These are phyloP conservation scores for Colletotrichum kahawae DNA, from an alignment of 2,329 filamentous ascomycete species.

Conservation along the genomic window DNA sequence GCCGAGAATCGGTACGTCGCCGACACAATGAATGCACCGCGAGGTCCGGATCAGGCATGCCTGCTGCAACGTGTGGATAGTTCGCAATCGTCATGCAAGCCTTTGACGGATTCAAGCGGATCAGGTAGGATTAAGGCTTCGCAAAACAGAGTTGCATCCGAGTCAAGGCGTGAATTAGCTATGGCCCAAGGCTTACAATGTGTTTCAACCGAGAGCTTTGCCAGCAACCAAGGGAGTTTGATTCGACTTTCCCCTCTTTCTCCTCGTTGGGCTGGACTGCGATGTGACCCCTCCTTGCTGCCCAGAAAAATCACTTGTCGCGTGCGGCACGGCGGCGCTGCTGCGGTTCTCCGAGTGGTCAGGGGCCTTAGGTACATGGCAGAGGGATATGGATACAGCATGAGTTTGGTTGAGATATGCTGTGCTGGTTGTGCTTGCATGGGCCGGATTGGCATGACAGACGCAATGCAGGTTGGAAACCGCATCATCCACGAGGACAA, in stretches of 20 bases:
- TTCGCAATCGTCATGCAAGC: background rate
- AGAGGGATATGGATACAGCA: background rate
- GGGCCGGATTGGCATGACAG: background rate
- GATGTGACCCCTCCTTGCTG: background rate
- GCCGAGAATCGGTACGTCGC: background rate
- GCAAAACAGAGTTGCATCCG: background rate
- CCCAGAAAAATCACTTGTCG: background rate
- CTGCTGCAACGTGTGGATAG: background rate
- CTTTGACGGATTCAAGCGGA: background rate
- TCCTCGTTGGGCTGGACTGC: background rate
- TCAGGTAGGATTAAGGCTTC: background rate
- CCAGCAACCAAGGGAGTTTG: background rate
- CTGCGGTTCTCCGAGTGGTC: background rate
- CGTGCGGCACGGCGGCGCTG: background rate
- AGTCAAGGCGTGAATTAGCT: conserved; percentile 5
- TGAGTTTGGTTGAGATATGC: background rate
- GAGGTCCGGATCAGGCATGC: background rate
- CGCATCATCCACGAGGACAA: background rate
- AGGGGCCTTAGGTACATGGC: background rate
- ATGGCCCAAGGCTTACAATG: background rate
- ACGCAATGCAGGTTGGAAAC: background rate
- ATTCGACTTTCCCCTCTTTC: background rate
- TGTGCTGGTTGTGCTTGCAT: background rate
- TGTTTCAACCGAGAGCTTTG: background rate
- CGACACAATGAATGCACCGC: background rate